Evolutionary conservation across 2,329 filamentous ascomycete genomes (phyloP).

Genomic region (Beauveria scarabaeidicola): DNA sequence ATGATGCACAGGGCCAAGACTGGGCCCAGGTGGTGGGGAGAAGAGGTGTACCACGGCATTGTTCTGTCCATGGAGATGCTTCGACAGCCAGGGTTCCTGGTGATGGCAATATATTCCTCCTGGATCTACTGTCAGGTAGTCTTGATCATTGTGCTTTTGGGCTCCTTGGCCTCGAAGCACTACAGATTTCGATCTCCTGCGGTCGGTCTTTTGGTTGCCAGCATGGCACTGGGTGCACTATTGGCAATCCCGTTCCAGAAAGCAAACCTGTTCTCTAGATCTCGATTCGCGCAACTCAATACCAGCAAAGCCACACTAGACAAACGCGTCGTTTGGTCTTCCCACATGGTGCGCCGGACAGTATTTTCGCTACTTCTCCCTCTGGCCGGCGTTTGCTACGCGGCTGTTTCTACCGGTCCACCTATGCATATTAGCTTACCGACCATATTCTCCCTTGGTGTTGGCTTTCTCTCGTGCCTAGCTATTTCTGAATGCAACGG

Average conservation of each 20-base stretch:
- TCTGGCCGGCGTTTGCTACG: slow-evolving; percentile 58
- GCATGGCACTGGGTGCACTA: slow-evolving; percentile 59
- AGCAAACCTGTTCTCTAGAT: slow-evolving; percentile 59
- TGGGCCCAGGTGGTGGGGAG: slow-evolving; percentile 67
- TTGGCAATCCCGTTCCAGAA: slow-evolving; percentile 67
- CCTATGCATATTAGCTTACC: slow-evolving; percentile 54
- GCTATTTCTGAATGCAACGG: slow-evolving; percentile 70
- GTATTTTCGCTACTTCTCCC: slow-evolving; percentile 62
- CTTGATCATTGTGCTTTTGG: slow-evolving; percentile 62
- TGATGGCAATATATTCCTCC: slow-evolving; percentile 62
- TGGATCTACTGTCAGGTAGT: slow-evolving; percentile 76
- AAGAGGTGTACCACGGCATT: slow-evolving; percentile 65
- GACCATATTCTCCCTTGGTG: slow-evolving; percentile 53
- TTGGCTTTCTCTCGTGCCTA: slow-evolving; percentile 64
- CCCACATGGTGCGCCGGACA: slow-evolving; percentile 59
- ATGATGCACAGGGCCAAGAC: slow-evolving; percentile 67
- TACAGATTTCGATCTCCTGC: slow-evolving; percentile 56
- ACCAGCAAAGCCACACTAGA: slow-evolving; percentile 61
- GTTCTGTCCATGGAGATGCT: slow-evolving; percentile 62
- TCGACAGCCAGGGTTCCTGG: slow-evolving; percentile 62
- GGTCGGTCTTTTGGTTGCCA: slow-evolving; percentile 58
- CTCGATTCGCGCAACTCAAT: slow-evolving; percentile 48
- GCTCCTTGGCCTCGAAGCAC: slow-evolving; percentile 59
- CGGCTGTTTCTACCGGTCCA: slow-evolving; percentile 55
- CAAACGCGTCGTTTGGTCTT: slow-evolving; percentile 58